Base-by-base conservation (phyloP, 371 early-diverging fungal genomes). In the Batrachochytrium dendrobatidis region DNA sequence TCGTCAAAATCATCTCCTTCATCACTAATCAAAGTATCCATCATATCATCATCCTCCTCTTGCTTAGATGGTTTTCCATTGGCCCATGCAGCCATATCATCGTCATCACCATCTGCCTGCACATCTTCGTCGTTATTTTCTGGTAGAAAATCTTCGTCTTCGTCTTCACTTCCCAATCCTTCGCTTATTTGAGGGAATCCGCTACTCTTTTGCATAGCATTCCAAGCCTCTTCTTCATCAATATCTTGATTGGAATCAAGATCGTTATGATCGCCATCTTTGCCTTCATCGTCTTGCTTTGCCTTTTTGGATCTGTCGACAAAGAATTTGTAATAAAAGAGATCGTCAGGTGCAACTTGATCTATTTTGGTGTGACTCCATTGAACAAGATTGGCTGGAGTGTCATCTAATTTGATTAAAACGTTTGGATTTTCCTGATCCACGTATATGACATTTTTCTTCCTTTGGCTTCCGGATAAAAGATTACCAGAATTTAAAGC, bases 271-370 rank as follows among this genome's bases (percentile, higher is more conserved):
- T 67, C 71, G 34, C 62, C 77, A 54, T 69, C 76, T 25, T 73
- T 69, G 5, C 71, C 77, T 24, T 56, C 71, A 33, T 53, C 69
- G 1, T 64, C 71, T 1, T 53, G 0, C 26, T 24, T 44, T 33
- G 30, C 55, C 30, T 65, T 61, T 52, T 6, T 6, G 7, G 48
- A 45, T 56, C 60, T 60, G 4, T 60, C 60, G 20, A 76, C 78
- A 68, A 90, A 90, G 67, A 84, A 91, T 56, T 83, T 86, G 70
- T 88, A 86, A 82, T 91, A 95, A 72, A 94, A 93, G 56, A 83
- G 77, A 66, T 73, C 73, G 57, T 73, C 76, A 5, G 73, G 71
- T 20, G 70, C 62, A 31, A 35, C 72, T 15, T 77, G 74, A 26
- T 52, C 44, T n/a, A 31, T 25, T 45, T 39, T 28, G 18, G 28